These are phyloP conservation scores for Phylloporus scabripes DNA, from an alignment of 768 basidiomycete genomes.

Conservation along the genomic window DNA sequence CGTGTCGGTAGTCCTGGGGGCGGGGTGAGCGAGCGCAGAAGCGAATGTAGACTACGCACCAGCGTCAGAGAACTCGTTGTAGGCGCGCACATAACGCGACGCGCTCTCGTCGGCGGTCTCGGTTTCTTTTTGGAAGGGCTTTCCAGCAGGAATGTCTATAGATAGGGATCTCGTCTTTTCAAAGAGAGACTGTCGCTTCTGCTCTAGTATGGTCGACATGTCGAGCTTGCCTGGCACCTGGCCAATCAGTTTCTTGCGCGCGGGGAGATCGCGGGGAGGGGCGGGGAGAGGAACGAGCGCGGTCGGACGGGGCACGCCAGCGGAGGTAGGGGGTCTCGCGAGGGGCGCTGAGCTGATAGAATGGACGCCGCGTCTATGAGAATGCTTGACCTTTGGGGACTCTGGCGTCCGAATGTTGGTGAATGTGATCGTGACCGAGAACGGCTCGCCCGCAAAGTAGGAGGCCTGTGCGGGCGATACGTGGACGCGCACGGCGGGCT, in stretches of 20 bases:
- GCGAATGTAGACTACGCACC: slow-evolving; percentile 7
- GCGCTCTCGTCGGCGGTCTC: slow-evolving; percentile 4
- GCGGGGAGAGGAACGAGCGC: slow-evolving; percentile 22
- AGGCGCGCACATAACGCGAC: slow-evolving; percentile 29
- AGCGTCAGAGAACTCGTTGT: slow-evolving; percentile 24
- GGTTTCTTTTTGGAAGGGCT: slow-evolving; percentile 32
- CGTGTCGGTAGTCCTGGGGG: slow-evolving; percentile 29
- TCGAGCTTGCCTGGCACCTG: slow-evolving; percentile 32
- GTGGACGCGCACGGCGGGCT: slow-evolving; percentile 58
- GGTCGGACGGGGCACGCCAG: slow-evolving; percentile 50
- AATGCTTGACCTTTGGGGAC: slow-evolving; percentile 30
- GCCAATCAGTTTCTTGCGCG: slow-evolving; percentile 55
- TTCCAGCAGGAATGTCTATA: slow-evolving; percentile 51
- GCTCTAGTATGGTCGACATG: slow-evolving; percentile 47
- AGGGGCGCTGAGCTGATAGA: slow-evolving; percentile 81
- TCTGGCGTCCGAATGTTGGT: slow-evolving; percentile 67
- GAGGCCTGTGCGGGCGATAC: slow-evolving; percentile 80
- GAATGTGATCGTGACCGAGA: slow-evolving; percentile 81
- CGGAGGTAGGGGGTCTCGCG: slow-evolving; percentile 77
- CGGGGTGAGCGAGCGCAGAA: slow-evolving; percentile 5
- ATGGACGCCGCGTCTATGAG: slow-evolving; percentile 69
- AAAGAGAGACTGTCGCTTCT: slow-evolving; percentile 47
- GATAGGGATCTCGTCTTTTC: slow-evolving; percentile 56
- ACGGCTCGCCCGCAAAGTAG: slow-evolving; percentile 89
- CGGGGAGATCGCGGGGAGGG: slow-evolving; percentile 29